Conservation (phyloP, 2,329 filamentous ascomycete genomes). For the Cryphonectria carpinicola region DNA sequence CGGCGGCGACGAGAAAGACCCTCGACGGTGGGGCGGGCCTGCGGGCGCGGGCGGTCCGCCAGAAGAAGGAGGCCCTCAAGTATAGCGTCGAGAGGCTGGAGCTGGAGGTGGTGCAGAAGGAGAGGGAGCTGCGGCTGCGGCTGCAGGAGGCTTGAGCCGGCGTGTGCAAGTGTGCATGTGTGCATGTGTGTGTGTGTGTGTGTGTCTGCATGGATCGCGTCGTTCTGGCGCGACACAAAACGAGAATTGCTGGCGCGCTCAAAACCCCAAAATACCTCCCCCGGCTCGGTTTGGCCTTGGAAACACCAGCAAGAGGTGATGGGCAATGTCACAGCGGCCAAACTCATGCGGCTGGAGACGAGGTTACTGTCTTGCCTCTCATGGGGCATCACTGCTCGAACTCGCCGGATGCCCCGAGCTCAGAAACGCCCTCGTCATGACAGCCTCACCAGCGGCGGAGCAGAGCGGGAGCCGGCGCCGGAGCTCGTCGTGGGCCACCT, state of each 20-base stretch:
- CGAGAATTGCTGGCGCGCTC: background rate
- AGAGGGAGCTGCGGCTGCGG: conserved; percentile 60
- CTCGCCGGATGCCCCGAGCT: background rate
- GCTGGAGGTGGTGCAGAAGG: conserved; percentile 80
- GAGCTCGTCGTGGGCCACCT: background rate
- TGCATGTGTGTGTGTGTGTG: background rate
- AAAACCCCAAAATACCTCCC: background rate
- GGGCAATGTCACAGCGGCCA: background rate
- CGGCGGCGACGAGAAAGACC: conserved; percentile 34
- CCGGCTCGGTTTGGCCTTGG: background rate
- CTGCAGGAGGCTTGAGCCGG: conserved; percentile 42
- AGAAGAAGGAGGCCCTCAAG: conserved; percentile 82
- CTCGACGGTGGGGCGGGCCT: conserved; percentile 60
- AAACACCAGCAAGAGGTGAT: background rate
- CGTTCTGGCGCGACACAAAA: background rate
- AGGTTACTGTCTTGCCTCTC: background rate
- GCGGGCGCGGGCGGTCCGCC: conserved; percentile 64
- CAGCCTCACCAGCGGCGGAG: background rate
- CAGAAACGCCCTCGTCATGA: background rate
- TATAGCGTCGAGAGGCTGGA: conserved; percentile 87
- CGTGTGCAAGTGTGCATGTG: background rate
- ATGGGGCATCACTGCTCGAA: background rate
- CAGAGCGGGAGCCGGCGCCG: background rate
- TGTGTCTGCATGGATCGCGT: background rate
- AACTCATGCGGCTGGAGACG: background rate